Evolutionary conservation across 768 basidiomycete genomes (phyloP).

Genomic region (Sistotremastrum niveocremeum): DNA sequence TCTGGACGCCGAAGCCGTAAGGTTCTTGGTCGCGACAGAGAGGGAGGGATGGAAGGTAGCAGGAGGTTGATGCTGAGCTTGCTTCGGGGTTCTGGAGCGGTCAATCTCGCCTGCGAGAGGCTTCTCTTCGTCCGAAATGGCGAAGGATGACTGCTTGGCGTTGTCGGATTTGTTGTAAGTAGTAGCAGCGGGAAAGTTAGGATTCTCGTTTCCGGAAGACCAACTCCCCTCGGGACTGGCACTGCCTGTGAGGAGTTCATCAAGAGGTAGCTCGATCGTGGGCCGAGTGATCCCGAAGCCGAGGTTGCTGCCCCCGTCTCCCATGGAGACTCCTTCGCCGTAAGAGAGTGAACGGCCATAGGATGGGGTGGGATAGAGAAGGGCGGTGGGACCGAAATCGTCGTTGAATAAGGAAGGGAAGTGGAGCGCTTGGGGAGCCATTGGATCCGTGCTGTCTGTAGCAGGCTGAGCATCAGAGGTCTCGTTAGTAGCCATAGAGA

Average conservation of each 20-base stretch:
- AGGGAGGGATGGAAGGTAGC: no score
- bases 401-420: constrained; percentile 64
- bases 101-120: not conserved
- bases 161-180: constrained; percentile 1
- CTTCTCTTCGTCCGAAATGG: not conserved
- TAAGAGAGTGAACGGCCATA: constrained; percentile 57
- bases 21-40: no score
- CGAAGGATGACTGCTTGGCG: constrained; percentile 1
- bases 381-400: constrained; percentile 67
- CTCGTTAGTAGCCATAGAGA: constrained; percentile 9
- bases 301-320: constrained; percentile 28
- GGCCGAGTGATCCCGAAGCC: constrained; percentile 56
- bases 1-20: no score
- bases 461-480: constrained; percentile 14
- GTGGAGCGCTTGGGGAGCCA: constrained; percentile 27
- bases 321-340: constrained; percentile 51
- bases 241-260: constrained; percentile 54
- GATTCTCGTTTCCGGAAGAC: no score
- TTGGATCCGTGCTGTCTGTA: not conserved
- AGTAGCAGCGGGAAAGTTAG: not conserved
- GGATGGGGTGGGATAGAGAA: constrained; percentile 58
- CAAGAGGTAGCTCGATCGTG: constrained; percentile 77
- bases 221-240: constrained; percentile 14
- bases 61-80: no score
- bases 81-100: not conserved